Percentiles rank a stretch among this genome's conserved stretches.
phyloP scores from a whole-genome alignment of 2,329 filamentous ascomycete genomes.

The Cladophialophora chaetospira region DNA sequence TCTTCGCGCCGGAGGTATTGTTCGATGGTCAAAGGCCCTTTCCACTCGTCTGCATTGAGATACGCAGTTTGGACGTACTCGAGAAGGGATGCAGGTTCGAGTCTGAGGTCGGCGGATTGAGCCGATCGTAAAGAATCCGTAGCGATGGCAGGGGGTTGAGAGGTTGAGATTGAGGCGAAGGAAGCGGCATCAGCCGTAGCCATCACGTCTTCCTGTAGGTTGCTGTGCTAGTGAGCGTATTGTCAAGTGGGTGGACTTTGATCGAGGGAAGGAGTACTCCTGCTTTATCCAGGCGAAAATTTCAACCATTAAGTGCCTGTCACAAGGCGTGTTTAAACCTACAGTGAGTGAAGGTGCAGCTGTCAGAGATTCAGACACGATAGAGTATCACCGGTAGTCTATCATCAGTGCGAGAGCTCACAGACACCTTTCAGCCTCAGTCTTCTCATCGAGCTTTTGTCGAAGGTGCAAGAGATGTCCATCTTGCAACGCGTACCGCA shows the following conservation, averaged over 20 bases:
- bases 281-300: background rate
- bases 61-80: constrained; percentile 56
- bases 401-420: too few species aligned
- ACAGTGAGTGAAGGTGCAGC: background rate
- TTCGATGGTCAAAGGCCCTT: constrained; percentile 56
- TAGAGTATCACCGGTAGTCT: too few species aligned
- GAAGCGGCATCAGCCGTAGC: background rate
- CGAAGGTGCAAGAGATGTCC: too few species aligned
- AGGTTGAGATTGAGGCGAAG: constrained; percentile 7
- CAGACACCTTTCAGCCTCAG: too few species aligned
- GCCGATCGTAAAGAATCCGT: constrained; percentile 47
- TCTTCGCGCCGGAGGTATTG: constrained; percentile 62
- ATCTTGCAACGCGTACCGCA: too few species aligned
- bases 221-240: constrained; percentile 3
- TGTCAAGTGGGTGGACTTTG: background rate
- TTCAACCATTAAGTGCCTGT: background rate
- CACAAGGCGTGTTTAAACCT: constrained; percentile 1
- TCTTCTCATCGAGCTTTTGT: too few species aligned
- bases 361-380: background rate
- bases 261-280: background rate
- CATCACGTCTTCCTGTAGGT: constrained; percentile 11
- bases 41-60: constrained; percentile 60
- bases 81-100: constrained; percentile 57
- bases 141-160: constrained; percentile 36
- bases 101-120: constrained; percentile 53